Evolutionary conservation across 768 basidiomycete species (phyloP), one percentile per base, ranked within the genome.

Genomic region (Leucocoprinus sp.): DNA sequence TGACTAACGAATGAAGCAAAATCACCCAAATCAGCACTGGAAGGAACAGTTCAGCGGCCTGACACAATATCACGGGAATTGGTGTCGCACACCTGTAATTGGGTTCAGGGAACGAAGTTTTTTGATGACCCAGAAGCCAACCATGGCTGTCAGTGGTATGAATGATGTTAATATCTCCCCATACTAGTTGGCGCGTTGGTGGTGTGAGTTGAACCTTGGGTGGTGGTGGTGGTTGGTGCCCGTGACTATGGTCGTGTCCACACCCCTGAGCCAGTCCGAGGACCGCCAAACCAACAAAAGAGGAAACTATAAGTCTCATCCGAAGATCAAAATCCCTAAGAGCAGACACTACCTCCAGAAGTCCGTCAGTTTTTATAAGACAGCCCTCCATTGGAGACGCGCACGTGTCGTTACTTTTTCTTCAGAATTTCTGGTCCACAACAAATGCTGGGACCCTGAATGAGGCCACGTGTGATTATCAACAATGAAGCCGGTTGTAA

Each of bases 91-190:
- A 56, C 62, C 59, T 63, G 60, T 84, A 88, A 58, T 84, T 81
- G 0, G 86, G 84, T 54, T 91, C 87, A 0, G 86, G 85, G 56
- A 73, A 78, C 2, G 71, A 72, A 2, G 65, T 14, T 55, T 89
- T 83, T 54, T 88, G 85, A 64, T 95, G 91, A 1, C 91, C 91
- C 28, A 91, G 70, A 3, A 93, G 66, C 67, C 70, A 67, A 29
- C 70, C 66, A 64, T 86, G 82, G 29, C 76, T 85, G 60, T 93
- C 90, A 0, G 92, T 93, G 2, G 89, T 93, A 55, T 83, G 80
- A 37, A 93, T 72, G 55, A 93, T 75, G 57, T 93, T 93, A 57
- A 93, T 71, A 55, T 93, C 88, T n/a, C 83, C 80, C 92, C 91
- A 93, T 42, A 77, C 75, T 11, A 95, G 70, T 18, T 77, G 74